Percentiles rank a stretch among this genome's conserved stretches.
Evolutionary conservation across 2,329 filamentous ascomycete genomes (phyloP).

Genomic region (Claviceps digitariae): DNA sequence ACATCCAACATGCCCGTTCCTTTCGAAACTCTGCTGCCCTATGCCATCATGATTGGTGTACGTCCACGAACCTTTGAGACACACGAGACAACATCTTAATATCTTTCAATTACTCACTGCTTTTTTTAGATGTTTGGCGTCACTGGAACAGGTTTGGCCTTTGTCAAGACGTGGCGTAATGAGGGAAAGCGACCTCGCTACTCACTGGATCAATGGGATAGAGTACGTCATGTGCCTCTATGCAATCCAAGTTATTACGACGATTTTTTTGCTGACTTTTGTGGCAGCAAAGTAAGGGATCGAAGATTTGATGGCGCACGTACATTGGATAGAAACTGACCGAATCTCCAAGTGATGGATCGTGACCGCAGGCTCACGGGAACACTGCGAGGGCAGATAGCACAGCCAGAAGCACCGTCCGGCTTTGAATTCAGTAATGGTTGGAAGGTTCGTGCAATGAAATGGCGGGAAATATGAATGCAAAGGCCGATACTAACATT

Average conservation of each 20-base stretch:
- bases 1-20: constrained; percentile 41
- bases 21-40: constrained; percentile 51
- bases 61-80: constrained; percentile 16
- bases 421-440: constrained; percentile 51
- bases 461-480: neutral
- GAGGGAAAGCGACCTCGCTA: constrained; percentile 47
- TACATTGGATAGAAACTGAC: constrained; percentile 5
- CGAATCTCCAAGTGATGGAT: constrained; percentile 46
- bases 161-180: constrained; percentile 43
- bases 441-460: constrained; percentile 39
- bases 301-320: neutral
- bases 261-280: constrained; percentile 14
- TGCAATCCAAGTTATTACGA: neutral
- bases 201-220: constrained; percentile 50
- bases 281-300: constrained; percentile 39
- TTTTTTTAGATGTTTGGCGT: constrained; percentile 47
- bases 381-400: constrained; percentile 42
- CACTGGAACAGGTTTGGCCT: constrained; percentile 43
- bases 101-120: neutral
- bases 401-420: constrained; percentile 38
- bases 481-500: constrained; percentile 1
- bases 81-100: neutral
- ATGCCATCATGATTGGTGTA: constrained; percentile 50
- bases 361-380: constrained; percentile 50
- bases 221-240: constrained; percentile 26